These are phyloP conservation scores for Neurospora sp. DNA, from an alignment of 495 filamentous ascomycete genomes.

Conservation along the genomic window DNA sequence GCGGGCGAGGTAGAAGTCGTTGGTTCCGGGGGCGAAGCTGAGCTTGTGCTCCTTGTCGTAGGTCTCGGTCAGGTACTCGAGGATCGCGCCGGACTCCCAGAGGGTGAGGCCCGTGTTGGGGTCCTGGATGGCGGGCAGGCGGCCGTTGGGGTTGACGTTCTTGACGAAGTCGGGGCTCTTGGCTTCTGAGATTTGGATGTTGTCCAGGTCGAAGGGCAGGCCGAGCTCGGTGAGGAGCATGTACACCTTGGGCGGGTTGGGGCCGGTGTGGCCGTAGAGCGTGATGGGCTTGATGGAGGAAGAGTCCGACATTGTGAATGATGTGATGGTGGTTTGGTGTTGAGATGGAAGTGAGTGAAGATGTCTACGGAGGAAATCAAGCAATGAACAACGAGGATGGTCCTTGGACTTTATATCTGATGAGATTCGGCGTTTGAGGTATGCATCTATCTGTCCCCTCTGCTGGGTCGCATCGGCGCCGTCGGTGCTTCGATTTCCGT, in stretches of 20 bases:
- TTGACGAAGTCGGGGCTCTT: constrained; percentile 44
- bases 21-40: constrained; percentile 39
- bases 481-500: too few species aligned
- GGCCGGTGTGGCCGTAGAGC: constrained; percentile 24
- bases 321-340: neutral
- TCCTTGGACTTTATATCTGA: neutral
- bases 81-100: constrained; percentile 67
- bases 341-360: neutral
- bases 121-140: constrained; percentile 53
- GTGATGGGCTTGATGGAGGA: constrained; percentile 26
- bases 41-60: constrained; percentile 57
- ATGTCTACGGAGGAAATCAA: neutral
- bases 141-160: constrained; percentile 63
- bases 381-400: neutral
- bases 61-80: constrained; percentile 60
- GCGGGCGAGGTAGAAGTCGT: constrained; percentile 42
- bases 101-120: constrained; percentile 55
- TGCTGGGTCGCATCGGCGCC: too few species aligned
- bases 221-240: constrained; percentile 54
- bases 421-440: neutral
- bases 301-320: neutral
- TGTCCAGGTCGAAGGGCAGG: constrained; percentile 42
- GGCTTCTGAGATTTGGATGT: constrained; percentile 35
- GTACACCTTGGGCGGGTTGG: constrained; percentile 47
- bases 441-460: neutral